Evolutionary conservation across 2,329 filamentous ascomycete genomes (phyloP).

Genomic region (Alternaria arborescens): DNA sequence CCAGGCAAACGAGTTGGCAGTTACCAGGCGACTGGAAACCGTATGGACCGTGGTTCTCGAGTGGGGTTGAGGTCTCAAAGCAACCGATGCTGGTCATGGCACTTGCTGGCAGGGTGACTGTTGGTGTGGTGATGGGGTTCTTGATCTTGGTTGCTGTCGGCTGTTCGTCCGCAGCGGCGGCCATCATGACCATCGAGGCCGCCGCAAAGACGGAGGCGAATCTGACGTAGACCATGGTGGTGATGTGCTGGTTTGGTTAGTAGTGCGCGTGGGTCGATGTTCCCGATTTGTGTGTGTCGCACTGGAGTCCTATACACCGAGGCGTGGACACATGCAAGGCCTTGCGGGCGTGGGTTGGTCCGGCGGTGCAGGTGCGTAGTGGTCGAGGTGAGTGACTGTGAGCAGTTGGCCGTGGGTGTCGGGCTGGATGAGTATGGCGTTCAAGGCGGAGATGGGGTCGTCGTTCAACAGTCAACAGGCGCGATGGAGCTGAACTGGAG

Average conservation of each 20-base stretch:
- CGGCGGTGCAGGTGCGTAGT: constrained; percentile 1
- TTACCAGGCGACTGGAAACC: constrained; percentile 64
- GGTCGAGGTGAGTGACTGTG: background rate
- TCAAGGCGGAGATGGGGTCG: constrained; percentile 5
- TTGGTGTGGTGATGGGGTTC: constrained; percentile 43
- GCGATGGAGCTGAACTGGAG: constrained; percentile 14
- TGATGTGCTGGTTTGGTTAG: constrained; percentile 12
- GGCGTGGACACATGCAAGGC: constrained; percentile 35
- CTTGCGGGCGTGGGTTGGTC: constrained; percentile 13
- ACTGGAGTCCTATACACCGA: constrained; percentile 36
- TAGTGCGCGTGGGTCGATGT: constrained; percentile 10
- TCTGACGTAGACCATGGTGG: constrained; percentile 47
- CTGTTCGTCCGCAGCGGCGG: constrained; percentile 31
- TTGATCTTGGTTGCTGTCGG: constrained; percentile 25
- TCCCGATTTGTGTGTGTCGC: constrained; percentile 20
- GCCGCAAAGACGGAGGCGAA: constrained; percentile 44
- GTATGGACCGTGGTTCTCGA: constrained; percentile 59
- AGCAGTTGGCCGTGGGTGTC: background rate
- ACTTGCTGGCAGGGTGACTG: constrained; percentile 36
- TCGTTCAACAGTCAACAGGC: background rate
- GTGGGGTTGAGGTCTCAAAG: constrained; percentile 58
- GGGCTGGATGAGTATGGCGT: constrained; percentile 11
- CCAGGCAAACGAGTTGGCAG: constrained; percentile 62
- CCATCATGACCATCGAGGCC: constrained; percentile 41
- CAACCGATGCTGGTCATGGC: constrained; percentile 58